Conservation (phyloP, 257 asterid species). For the Ilex asprella region DNA sequence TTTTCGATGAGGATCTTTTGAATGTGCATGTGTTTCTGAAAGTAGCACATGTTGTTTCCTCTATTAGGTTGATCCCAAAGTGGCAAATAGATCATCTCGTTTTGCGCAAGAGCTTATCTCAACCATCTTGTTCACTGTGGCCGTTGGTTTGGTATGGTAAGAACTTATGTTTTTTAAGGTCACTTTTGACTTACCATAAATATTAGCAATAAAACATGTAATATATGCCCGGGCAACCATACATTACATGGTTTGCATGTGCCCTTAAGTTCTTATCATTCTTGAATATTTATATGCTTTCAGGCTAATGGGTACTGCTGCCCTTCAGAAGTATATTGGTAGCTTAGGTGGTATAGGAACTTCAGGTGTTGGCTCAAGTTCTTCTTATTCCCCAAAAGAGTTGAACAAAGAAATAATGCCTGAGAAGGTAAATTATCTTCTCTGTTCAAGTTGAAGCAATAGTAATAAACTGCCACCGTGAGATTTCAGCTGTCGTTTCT, state of each 20-base stretch:
- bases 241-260: not conserved
- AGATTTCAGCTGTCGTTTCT: conserved; percentile 1
- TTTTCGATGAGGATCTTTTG: not conserved
- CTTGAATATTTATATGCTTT: conserved; percentile 13
- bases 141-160: conserved; percentile 84
- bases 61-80: conserved; percentile 78
- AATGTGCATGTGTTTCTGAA: not conserved
- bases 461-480: conserved; percentile 1
- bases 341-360: conserved; percentile 93
- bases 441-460: not conserved
- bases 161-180: conserved; percentile 14
- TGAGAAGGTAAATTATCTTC: conserved; percentile 57
- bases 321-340: conserved; percentile 91
- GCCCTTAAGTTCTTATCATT: not conserved
- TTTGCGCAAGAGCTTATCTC: conserved; percentile 72
- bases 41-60: conserved; percentile 10
- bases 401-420: conserved; percentile 76
- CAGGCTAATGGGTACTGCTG: conserved; percentile 78
- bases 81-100: conserved; percentile 62
- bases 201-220: too few species aligned
- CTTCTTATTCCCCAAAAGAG: conserved; percentile 86
- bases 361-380: conserved; percentile 89
- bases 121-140: conserved; percentile 71
- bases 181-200: conserved; percentile 1
- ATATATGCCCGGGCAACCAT: too few species aligned